Evolutionary conservation across 768 basidiomycete genomes (phyloP), one percentile per base, ranked within the genome.

Genomic region (Fibroporia radiculosa): DNA sequence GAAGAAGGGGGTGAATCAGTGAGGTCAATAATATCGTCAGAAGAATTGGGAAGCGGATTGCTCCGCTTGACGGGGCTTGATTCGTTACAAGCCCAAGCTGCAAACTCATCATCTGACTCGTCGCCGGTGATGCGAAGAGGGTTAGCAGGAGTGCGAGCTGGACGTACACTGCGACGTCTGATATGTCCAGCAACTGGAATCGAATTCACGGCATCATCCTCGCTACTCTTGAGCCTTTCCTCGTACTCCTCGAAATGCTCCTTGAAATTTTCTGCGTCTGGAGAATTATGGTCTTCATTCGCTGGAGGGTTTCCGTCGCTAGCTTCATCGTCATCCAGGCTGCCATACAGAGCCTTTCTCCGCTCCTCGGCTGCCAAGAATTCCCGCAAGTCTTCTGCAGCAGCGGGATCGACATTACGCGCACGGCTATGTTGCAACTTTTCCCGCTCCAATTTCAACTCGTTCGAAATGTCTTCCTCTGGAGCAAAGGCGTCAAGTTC

Each of bases 341-440:
- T 67, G 1, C 76, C 76, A 48, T 63, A 72, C 40, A 69, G 42
- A 45, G 73, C 75, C 54, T 67, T 75, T 40, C 77, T 67, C 49
- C 53, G 62, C 54, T 58, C 63, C 57, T 88, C 86, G 1, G 77
- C 80, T 45, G 80, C 75, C 56, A 87, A 48, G 44, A 88, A 89
- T 22, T 80, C 78, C 39, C 62, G 63, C 39, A 88, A 66, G 55
- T 84, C 84, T 37, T 77, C 71, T 10, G 77, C 77, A 52, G 83
- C 79, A 8, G 66, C 66, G 1, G 77, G 67, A 44, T 74, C 62
- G 50, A 63, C 61, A 27, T 61, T 62, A 0, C 63, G 62, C 27
- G 71, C 66, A 13, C 73, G 75, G 55, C 72, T 74, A 48, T 74
- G 62, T 13, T 50, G 48, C 48, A 48, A 51, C 48, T 34, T 51